Base-by-base conservation (phyloP, 164 flowering plant species). In the Magnolia changhungtana region DNA sequence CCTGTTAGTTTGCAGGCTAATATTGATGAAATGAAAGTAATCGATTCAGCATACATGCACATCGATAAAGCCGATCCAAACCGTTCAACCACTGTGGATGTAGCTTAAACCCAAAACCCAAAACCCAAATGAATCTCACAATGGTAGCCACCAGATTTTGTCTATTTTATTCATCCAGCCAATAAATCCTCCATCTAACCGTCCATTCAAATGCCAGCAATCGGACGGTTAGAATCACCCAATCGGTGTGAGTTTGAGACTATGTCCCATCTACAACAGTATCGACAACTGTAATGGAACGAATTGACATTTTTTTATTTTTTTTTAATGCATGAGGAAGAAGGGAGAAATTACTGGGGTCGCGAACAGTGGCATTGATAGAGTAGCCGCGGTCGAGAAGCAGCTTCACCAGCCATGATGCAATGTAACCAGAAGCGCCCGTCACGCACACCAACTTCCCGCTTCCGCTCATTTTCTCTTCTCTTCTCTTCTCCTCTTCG, bases 371-470 rank as follows among this genome's bases (percentile, higher is more conserved):
- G 74, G 79, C 79, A 10, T 37, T 71, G 63, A 77, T 49, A 9
- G 63, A 63, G 71, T 77, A 77, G 9, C 79, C 79, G 0, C 74
- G 69, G 9, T 49, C 11, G 31, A 77, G 74, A 14, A 76, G 78
- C 31, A 77, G 79, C 63, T 77, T 77, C 74, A 77, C 79, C 61
- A 77, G 70, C 79, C 79, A 77, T 14, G 79, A 77, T 8, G 74
- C 79, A 11, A 77, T 77, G 79, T 77, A 77, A 5, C 79, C 79
- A 13, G 79, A 77, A 8, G 79, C 79, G 16, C 79, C 79, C 6
- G 79, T 71, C 10, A 77, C 79, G 50, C 79, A 77, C 50, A 71
- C 79, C 69, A 50, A 2, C 72, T 75, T 75, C 20, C 78, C 78
- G 50, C 9, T 27, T 9, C 74, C 68, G n/a, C 58, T 61, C 78